Evolutionary conservation across 2,329 filamentous ascomycete genomes (phyloP).

Genomic region (Coleophoma crateriformis): DNA sequence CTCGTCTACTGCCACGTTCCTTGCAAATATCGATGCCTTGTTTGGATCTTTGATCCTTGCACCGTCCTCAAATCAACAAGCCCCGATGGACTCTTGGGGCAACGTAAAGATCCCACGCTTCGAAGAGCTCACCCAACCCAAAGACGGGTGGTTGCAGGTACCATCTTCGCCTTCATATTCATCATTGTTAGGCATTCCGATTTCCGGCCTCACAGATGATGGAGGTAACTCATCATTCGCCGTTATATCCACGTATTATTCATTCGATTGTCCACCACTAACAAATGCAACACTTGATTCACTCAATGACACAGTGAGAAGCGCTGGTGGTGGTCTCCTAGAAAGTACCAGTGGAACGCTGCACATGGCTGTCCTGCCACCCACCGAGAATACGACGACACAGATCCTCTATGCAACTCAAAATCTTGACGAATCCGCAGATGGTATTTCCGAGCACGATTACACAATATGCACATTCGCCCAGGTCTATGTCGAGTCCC

Average conservation of each 20-base stretch:
- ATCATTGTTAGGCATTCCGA: not conserved
- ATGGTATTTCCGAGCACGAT: not conserved
- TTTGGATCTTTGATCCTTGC: not conserved
- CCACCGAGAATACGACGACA: not conserved
- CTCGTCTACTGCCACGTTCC: not conserved
- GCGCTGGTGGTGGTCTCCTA: not conserved
- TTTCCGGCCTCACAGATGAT: not conserved
- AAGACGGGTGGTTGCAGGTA: not conserved
- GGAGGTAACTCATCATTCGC: not conserved
- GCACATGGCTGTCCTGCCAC: not conserved
- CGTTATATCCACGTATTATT: not conserved
- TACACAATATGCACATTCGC: slow-evolving; percentile 2
- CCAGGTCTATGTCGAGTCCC: slow-evolving; percentile 1
- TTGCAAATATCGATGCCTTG: not conserved
- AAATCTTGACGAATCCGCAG: not conserved
- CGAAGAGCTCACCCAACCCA: not conserved
- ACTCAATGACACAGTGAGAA: not conserved
- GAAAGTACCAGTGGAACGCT: not conserved
- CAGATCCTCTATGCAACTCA: not conserved
- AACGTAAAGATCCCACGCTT: not conserved
- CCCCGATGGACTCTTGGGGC: not conserved
- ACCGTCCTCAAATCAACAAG: not conserved
- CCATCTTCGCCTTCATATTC: not conserved
- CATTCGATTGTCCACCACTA: not conserved
- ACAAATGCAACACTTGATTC: not conserved